Evolutionary conservation across 345 rosid species (phyloP).

Genomic region (Mercurialis annua): DNA sequence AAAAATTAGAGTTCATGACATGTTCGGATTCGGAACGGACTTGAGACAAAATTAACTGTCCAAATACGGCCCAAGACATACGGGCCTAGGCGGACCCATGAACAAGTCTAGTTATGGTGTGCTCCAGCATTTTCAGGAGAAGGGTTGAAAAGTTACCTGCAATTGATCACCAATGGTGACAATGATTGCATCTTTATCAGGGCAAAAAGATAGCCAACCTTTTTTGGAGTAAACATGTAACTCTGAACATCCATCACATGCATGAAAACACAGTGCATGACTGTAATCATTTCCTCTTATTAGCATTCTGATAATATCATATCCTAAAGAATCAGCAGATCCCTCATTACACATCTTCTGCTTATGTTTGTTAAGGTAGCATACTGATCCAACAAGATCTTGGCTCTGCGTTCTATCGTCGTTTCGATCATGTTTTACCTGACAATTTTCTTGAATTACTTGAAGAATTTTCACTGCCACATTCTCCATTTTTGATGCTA

Average conservation of each 20-base stretch:
- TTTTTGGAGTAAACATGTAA: slow-evolving; percentile 89
- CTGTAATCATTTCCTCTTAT: slow-evolving; percentile 67
- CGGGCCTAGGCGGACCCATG: no score
- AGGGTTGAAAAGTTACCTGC: slow-evolving; percentile 41
- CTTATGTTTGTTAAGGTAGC: slow-evolving; percentile 50
- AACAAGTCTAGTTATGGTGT: no score
- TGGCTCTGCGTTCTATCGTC: slow-evolving; percentile 20
- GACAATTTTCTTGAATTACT: slow-evolving; percentile 21
- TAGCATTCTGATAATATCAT: slow-evolving; percentile 76
- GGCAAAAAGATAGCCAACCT: slow-evolving; percentile 77
- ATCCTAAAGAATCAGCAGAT: slow-evolving; percentile 30
- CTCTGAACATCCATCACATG: slow-evolving; percentile 49
- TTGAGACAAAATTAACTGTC: no score
- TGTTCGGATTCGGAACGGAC: no score
- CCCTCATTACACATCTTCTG: slow-evolving; percentile 22
- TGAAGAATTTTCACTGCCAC: slow-evolving; percentile 42
- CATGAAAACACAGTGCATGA: slow-evolving; percentile 61
- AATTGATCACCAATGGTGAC: slow-evolving; percentile 73
- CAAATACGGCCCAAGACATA: no score
- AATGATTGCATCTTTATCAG: slow-evolving; percentile 54
- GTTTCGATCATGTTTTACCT: slow-evolving; percentile 8
- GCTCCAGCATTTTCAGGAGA: no score
- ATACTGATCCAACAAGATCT: slow-evolving; percentile 33
- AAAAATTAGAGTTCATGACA: no score
- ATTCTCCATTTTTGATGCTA: slow-evolving; percentile 44